Conservation (phyloP, 129 eudicot species). For the Helianthus tuberosus region DNA sequence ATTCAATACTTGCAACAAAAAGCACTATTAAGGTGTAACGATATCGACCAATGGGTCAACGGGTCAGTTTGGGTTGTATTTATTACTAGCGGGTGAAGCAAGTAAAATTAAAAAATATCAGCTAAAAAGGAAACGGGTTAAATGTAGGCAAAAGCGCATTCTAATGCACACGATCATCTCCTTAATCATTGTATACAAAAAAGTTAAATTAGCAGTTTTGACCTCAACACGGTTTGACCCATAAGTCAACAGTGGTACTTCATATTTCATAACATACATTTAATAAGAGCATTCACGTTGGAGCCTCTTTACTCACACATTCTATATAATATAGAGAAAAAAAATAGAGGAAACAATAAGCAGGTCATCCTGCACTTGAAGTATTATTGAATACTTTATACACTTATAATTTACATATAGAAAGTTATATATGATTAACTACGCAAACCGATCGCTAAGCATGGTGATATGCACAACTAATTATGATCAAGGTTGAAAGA, state of each 20-base stretch:
- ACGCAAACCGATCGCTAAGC: conserved; percentile 21
- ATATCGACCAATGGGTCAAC: conserved; percentile 6
- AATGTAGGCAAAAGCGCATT: background rate
- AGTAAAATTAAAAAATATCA: background rate
- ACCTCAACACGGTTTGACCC: background rate
- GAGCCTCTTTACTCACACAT: too few relatives aligned
- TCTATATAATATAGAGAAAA: too few relatives aligned
- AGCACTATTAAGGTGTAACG: background rate
- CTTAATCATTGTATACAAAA: background rate
- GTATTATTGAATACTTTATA: conserved; percentile 24
- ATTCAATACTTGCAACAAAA: background rate
- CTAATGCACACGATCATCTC: conserved; percentile 8
- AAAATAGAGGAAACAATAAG: background rate
- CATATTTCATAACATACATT: background rate
- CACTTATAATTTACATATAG: conserved; percentile 26
- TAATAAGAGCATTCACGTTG: too few relatives aligned
- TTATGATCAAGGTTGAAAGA: conserved; percentile 69
- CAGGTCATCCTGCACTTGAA: conserved; percentile 12
- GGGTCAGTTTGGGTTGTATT: background rate
- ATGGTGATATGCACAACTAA: conserved; percentile 1
- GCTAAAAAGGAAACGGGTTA: background rate
- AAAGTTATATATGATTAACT: conserved; percentile 18
- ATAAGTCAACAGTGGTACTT: background rate
- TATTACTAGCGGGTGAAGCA: background rate
- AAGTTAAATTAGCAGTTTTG: background rate